Evolutionary conservation across 2,329 filamentous ascomycete genomes (phyloP), one percentile per base, ranked within the genome.

Genomic region (Acrocalymma vagum): DNA sequence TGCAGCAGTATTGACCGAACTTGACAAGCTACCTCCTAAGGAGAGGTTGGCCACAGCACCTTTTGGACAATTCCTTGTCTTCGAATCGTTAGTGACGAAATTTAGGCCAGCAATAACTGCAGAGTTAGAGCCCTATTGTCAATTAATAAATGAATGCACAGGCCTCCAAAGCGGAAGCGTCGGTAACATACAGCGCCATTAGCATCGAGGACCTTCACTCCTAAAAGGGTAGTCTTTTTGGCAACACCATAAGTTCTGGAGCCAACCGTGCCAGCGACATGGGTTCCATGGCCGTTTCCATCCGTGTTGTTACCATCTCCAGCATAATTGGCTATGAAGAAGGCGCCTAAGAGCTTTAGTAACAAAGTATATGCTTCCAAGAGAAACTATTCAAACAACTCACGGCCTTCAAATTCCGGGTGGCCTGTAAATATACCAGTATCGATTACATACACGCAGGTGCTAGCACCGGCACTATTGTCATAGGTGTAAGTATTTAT

Each of bases 361-460:
- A 14, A 29, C 17, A 40, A 29, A 42, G 29, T 17, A 25, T 8
- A 17, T 36, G 9, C 10, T 21, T n/a, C 6, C 20, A 18, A 6
- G n/a, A 24, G 6, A 28, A 4, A n/a, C 3, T 15, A 21, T 29
- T 6, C 29, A 29, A 5, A 22, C 30, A 22, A 58, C 54, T 50
- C 48, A 51, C 69, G 68, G 32, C 66, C 65, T 45, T 68, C 68
- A 17, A 72, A 71, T 23, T 72, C 68, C 7, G 63, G 37, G 66
- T 88, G 85, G 5, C 74, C 72, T 24, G 71, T 69, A 38, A 71
- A 70, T 61, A 87, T 81, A 52, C 85, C 85, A 5, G 84, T 86
- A 66, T 88, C 85, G 26, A 88, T 78, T 16, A 88, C 70, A 62
- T 82, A 88, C 18, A 77, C 78, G 15, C 79, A 84, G 56, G 68